Evolutionary conservation across 2,329 filamentous ascomycete genomes (phyloP).

Genomic region (Colletotrichum paranaense): DNA sequence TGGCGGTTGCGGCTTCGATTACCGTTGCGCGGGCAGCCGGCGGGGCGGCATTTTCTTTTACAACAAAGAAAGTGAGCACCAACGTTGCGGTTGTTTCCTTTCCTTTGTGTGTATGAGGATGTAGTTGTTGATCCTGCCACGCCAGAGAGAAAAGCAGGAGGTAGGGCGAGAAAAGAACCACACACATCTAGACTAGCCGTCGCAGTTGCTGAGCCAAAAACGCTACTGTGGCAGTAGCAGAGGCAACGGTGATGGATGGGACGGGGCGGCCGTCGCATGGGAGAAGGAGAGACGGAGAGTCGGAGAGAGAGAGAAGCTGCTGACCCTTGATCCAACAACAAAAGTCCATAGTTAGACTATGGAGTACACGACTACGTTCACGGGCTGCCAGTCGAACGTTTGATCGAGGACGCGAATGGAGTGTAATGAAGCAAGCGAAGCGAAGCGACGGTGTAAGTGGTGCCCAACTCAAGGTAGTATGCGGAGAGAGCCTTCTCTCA

Average conservation of each 20-base stretch:
- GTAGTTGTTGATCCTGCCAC: conserved; percentile 1
- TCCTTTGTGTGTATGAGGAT: conserved; percentile 24
- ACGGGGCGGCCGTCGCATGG: neutral
- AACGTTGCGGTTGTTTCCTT: neutral
- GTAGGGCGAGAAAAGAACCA: neutral
- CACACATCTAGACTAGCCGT: neutral
- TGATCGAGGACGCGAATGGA: neutral
- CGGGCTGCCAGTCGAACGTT: neutral
- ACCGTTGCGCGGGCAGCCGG: conserved; percentile 23
- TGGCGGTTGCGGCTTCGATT: conserved; percentile 26
- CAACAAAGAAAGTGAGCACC: neutral
- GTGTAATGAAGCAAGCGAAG: conserved; percentile 14
- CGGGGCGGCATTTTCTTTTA: neutral
- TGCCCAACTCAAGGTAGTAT: neutral
- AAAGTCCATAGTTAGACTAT: neutral
- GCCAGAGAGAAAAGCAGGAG: neutral
- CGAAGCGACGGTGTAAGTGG: conserved; percentile 27
- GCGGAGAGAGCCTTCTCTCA: neutral
- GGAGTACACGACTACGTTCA: too few species aligned
- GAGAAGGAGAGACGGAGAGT: neutral
- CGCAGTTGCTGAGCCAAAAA: conserved; percentile 11
- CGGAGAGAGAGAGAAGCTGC: neutral
- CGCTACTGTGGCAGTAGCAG: conserved; percentile 7
- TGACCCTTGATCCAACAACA: neutral
- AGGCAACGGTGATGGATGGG: neutral